Conservation (phyloP, 768 basidiomycete genomes). For the Amanita thiersii region DNA sequence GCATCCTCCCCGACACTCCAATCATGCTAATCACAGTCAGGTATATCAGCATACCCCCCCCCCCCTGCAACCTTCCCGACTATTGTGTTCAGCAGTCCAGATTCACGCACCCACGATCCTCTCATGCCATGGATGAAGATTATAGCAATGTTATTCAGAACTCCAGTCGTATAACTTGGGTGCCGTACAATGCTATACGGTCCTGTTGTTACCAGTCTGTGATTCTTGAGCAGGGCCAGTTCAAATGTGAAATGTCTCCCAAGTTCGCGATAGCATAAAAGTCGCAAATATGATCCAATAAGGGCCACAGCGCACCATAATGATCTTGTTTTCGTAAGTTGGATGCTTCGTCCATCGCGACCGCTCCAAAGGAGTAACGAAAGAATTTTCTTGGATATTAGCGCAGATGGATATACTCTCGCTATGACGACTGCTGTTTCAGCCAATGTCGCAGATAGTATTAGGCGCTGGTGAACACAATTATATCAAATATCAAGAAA, state of each 20-base stretch:
- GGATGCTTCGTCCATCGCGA: too few species aligned
- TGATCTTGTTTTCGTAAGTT: too few species aligned
- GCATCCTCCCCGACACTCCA: constrained; percentile 27
- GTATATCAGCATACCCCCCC: constrained; percentile 11
- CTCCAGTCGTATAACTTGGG: constrained; percentile 36
- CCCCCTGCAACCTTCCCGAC: constrained; percentile 25
- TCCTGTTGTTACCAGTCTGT: constrained; percentile 37
- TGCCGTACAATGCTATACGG: constrained; percentile 42
- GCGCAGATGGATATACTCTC: not conserved
- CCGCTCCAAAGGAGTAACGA: too few species aligned
- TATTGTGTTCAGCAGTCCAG: constrained; percentile 25
- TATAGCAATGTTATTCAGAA: constrained; percentile 28
- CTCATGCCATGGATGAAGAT: constrained; percentile 23
- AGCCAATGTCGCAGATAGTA: not conserved
- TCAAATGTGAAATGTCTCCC: constrained; percentile 44
- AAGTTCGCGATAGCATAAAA: constrained; percentile 35
- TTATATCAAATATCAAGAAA: not conserved
- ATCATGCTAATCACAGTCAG: constrained; percentile 16
- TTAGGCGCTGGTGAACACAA: not conserved
- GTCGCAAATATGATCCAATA: constrained; percentile 32
- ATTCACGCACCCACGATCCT: constrained; percentile 38
- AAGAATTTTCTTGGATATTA: too few species aligned
- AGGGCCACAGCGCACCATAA: constrained; percentile 29
- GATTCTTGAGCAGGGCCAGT: constrained; percentile 36
- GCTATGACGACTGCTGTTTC: constrained; percentile 1